Conservation (phyloP, 805 yeast species). For the Starmerella stigmatis region DNA sequence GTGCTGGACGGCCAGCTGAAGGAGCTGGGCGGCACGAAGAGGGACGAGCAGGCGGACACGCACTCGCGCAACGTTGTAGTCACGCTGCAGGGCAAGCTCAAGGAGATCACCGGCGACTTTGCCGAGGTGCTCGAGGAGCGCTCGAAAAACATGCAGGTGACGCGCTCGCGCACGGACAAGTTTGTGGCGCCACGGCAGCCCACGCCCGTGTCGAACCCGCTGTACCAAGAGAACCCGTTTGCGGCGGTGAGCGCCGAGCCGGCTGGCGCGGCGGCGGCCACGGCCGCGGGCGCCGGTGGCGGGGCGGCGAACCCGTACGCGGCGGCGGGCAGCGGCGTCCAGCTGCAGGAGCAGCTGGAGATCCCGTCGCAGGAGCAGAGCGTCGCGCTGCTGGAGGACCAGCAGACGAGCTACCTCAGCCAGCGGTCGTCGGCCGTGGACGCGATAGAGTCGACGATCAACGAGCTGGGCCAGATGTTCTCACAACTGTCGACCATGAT, state of each 20-base stretch:
- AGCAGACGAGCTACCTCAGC: constrained; percentile 60
- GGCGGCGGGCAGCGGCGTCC: constrained; percentile 1
- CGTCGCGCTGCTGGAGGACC: constrained; percentile 73
- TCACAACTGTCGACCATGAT: constrained; percentile 96
- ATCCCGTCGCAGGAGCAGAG: constrained; percentile 83
- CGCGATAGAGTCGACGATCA: constrained; percentile 91
- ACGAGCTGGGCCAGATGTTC: constrained; percentile 89
- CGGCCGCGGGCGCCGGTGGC: too few relatives aligned
- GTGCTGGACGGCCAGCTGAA: constrained; percentile 46
- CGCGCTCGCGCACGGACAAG: constrained; percentile 74
- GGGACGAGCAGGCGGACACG: constrained; percentile 47
- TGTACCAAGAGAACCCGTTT: constrained; percentile 27
- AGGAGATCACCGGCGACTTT: constrained; percentile 85
- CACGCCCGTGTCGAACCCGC: constrained; percentile 29
- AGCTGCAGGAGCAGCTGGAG: constrained; percentile 35
- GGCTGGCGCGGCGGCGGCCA: constrained; percentile 5
- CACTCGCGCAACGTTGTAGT: constrained; percentile 82
- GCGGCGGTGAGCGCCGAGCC: constrained; percentile 12
- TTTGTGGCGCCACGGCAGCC: constrained; percentile 44
- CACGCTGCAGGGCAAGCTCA: constrained; percentile 76
- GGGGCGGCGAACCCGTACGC: constrained; percentile 25
- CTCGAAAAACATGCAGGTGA: constrained; percentile 70
- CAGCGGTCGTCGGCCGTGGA: constrained; percentile 86
- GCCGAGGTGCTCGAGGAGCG: constrained; percentile 80
- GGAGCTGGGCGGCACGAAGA: constrained; percentile 27